A percentile compares a stretch with the other conserved stretches of the same genome.
These are phyloP conservation scores for Ceratobasidium sp. DNA, from an alignment of 1,284 basidiomycete genomes.

Conservation along the genomic window DNA sequence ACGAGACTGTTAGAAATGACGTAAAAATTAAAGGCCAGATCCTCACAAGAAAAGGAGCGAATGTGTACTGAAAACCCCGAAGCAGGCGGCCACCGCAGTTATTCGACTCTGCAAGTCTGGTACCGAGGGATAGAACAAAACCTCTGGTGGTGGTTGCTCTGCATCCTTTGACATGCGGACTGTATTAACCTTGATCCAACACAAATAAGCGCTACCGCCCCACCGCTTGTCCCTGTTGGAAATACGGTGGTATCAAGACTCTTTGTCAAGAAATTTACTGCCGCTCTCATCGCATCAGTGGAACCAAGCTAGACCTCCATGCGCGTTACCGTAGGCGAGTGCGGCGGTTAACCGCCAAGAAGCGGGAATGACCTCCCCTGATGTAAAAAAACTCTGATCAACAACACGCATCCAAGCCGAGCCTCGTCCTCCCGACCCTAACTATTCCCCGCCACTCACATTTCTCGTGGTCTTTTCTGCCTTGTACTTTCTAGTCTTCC, in stretches of 20 bases:
- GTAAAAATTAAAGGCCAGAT: neutral
- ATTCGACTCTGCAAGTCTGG: neutral
- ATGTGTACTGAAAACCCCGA: neutral
- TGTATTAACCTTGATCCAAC: neutral
- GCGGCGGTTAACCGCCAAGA: neutral
- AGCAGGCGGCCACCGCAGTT: neutral
- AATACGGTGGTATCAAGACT: neutral
- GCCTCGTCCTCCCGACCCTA: constrained; percentile 21
- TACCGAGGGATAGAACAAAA: neutral
- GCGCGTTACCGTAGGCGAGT: too few species aligned
- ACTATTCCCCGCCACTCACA: constrained; percentile 7
- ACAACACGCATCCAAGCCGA: constrained; percentile 21
- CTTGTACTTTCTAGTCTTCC: constrained; percentile 28
- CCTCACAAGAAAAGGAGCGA: constrained; percentile 1
- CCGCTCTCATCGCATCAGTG: neutral
- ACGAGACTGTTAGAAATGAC: neutral
- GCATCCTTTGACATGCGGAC: constrained; percentile 13
- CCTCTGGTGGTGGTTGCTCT: constrained; percentile 14
- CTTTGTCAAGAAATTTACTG: neutral
- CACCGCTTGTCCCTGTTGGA: neutral
- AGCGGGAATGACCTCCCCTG: constrained; percentile 29
- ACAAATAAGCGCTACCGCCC: constrained; percentile 2
- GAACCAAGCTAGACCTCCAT: neutral
- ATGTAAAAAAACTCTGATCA: constrained; percentile 33
- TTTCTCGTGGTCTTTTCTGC: constrained; percentile 3